A percentile compares a stretch with the other conserved stretches of the same genome.
These are phyloP conservation scores for Blastocystis sp. DNA, from an alignment of 352 stramenopile species.

Conservation along the genomic window DNA sequence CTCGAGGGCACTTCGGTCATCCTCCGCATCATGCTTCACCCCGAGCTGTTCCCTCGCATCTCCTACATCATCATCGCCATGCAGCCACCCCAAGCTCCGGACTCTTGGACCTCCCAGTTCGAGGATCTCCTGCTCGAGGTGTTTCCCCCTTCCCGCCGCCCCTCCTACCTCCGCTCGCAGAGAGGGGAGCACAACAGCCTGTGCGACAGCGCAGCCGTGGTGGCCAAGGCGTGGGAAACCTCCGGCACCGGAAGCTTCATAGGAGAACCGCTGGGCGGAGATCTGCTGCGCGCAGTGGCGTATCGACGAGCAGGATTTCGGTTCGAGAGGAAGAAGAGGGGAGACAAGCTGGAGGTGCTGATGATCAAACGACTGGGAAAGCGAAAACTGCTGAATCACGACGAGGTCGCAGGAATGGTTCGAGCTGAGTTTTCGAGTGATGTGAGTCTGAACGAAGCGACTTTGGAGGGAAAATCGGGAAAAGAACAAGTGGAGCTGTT, in stretches of 20 bases:
- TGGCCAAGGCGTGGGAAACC: neutral
- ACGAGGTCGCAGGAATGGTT: neutral
- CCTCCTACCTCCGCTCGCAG: neutral
- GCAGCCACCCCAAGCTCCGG: neutral
- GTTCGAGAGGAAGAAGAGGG: neutral
- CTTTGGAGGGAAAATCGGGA: neutral
- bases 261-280: neutral
- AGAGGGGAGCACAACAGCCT: neutral
- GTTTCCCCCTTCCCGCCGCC: neutral
- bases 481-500: neutral
- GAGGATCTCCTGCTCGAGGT: neutral
- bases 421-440: neutral
- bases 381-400: conserved; percentile 21
- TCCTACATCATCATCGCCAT: neutral
- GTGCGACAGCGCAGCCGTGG: neutral
- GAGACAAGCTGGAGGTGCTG: neutral
- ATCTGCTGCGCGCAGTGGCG: conserved; percentile 11
- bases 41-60: neutral
- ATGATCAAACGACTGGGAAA: neutral
- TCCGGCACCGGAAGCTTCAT: conserved; percentile 17
- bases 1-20: neutral
- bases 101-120: neutral
- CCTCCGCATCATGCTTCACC: neutral
- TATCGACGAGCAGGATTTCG: neutral
- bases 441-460: neutral